Conservation (phyloP, 148 eudicot genomes). For the Rhododendron mucronatum region DNA sequence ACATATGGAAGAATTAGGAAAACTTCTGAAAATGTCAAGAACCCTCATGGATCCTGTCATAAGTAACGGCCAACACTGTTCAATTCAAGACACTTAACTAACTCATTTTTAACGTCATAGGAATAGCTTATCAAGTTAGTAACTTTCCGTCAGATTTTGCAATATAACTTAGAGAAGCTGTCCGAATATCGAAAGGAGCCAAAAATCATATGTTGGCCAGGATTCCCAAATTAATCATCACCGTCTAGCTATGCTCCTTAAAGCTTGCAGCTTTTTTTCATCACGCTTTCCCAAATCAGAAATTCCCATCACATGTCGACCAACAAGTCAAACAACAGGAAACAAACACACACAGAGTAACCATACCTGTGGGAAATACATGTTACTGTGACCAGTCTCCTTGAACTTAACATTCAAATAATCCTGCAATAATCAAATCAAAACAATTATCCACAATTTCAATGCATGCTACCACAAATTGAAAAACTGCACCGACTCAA, state of each 20-base stretch:
- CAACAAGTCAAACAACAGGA: neutral
- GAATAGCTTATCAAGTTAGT: neutral
- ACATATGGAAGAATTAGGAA: neutral
- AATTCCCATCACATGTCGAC: neutral
- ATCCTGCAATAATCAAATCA: constrained; percentile 40
- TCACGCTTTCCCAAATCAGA: neutral
- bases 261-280: neutral
- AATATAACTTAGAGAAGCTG: neutral
- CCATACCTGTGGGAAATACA: constrained; percentile 96
- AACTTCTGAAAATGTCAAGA: neutral
- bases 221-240: neutral
- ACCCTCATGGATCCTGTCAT: neutral
- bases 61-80: neutral
- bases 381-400: constrained; percentile 96
- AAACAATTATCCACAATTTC: neutral
- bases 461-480: neutral
- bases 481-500: neutral
- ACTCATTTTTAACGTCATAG: neutral
- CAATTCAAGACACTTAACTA: neutral
- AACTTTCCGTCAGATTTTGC: neutral
- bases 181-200: neutral
- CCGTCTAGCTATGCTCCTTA: neutral
- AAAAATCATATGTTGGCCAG: neutral
- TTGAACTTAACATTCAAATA: constrained; percentile 90
- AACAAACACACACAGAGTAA: neutral